Evolutionary conservation across 495 filamentous ascomycete genomes (phyloP).

Genomic region (Aspergillus hancockii): DNA sequence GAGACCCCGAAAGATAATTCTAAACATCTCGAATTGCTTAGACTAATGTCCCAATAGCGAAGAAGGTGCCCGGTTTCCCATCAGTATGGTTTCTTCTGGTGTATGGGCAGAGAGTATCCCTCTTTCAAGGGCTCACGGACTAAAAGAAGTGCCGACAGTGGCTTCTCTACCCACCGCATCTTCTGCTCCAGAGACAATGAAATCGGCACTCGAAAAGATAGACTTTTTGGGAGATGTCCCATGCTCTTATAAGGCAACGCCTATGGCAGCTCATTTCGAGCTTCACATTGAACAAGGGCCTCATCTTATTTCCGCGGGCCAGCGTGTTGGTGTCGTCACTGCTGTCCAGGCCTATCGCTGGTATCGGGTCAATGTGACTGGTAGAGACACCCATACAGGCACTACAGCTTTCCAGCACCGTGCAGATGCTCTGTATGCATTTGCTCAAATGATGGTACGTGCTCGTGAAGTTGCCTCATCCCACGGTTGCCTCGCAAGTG

Average conservation of each 20-base stretch:
- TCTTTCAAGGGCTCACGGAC: conserved; percentile 59
- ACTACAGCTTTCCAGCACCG: conserved; percentile 66
- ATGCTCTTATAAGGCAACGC: conserved; percentile 59
- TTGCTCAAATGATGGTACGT: conserved; percentile 67
- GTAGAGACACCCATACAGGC: conserved; percentile 72
- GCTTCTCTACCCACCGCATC: conserved; percentile 43
- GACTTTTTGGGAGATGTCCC: conserved; percentile 64
- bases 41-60: conserved; percentile 46
- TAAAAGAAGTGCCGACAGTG: conserved; percentile 55
- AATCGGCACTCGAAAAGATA: conserved; percentile 67
- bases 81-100: conserved; percentile 74
- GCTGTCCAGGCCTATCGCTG: conserved; percentile 70
- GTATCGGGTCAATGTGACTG: conserved; percentile 66
- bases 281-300: conserved; percentile 83
- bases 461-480: conserved; percentile 61
- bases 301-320: conserved; percentile 59
- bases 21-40: not conserved
- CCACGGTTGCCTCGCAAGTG: conserved; percentile 61
- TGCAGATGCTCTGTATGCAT: conserved; percentile 65
- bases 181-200: conserved; percentile 62
- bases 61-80: conserved; percentile 78
- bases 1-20: not conserved
- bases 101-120: conserved; percentile 74
- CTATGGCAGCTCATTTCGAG: conserved; percentile 81
- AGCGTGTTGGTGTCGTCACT: conserved; percentile 69